These are phyloP conservation scores for Sesbania bispinosa DNA, from an alignment of 306 rosid genomes.

Conservation along the genomic window DNA sequence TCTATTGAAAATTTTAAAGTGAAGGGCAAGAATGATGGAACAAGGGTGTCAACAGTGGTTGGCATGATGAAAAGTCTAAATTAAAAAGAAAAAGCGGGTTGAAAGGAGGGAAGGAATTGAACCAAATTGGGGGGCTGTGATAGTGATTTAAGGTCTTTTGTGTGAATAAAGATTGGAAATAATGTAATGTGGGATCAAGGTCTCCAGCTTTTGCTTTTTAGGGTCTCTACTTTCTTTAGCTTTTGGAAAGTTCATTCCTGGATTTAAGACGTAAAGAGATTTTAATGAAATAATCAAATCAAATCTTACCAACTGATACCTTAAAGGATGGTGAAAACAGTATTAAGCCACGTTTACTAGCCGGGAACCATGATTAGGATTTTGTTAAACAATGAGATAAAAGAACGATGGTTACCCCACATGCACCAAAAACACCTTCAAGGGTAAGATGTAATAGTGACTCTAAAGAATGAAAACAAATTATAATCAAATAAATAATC, in stretches of 20 bases:
- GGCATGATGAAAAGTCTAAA: slow-evolving; percentile 47
- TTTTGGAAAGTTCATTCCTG: slow-evolving; percentile 47
- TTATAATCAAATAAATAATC: neutral
- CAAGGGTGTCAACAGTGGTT: slow-evolving; percentile 47
- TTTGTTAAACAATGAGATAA: neutral
- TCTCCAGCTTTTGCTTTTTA: slow-evolving; percentile 48
- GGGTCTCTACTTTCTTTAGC: slow-evolving; percentile 38
- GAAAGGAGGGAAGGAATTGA: slow-evolving; percentile 38
- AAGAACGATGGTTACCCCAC: slow-evolving; percentile 7
- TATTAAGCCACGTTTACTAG: neutral
- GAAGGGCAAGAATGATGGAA: slow-evolving; percentile 57
- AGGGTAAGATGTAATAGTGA: neutral
- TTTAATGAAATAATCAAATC: slow-evolving; percentile 27
- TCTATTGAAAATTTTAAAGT: slow-evolving; percentile 24
- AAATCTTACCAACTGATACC: slow-evolving; percentile 28
- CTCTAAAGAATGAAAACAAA: neutral
- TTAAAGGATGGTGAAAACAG: slow-evolving; percentile 1
- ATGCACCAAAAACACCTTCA: neutral
- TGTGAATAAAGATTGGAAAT: slow-evolving; percentile 39
- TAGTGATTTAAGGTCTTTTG: slow-evolving; percentile 47
- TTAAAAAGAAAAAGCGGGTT: slow-evolving; percentile 40
- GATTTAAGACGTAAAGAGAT: slow-evolving; percentile 35
- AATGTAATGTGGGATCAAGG: slow-evolving; percentile 45
- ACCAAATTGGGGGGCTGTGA: slow-evolving; percentile 41
- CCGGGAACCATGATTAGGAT: neutral